Evolutionary conservation across 371 early-diverging fungal species (phyloP).

Genomic region (Parasitella parasitica): DNA sequence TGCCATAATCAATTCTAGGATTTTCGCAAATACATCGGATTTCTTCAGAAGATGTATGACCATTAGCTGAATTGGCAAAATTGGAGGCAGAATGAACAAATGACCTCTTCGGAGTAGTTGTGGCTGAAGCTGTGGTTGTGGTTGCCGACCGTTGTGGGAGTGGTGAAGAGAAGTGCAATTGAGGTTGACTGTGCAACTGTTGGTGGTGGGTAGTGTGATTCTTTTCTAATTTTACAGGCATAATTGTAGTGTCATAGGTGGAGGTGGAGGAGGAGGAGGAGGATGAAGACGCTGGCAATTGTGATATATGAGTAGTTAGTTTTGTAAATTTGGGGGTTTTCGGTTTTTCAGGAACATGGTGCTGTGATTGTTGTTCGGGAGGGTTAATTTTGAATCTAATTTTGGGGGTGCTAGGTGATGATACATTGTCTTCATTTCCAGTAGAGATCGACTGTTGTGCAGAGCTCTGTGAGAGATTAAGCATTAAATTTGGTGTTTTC

Average conservation of each 20-base stretch:
- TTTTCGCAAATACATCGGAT: slow-evolving; percentile 70
- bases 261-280: neutral
- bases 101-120: neutral
- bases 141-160: neutral
- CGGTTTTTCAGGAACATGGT: neutral
- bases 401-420: slow-evolving; percentile 37
- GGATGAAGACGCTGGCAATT: neutral
- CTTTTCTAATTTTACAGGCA: slow-evolving; percentile 8
- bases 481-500: slow-evolving; percentile 27
- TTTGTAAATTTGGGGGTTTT: neutral
- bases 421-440: neutral
- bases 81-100: neutral
- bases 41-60: slow-evolving; percentile 31
- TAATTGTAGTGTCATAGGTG: neutral
- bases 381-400: slow-evolving; percentile 46
- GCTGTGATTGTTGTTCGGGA: slow-evolving; percentile 24
- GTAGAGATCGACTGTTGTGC: neutral
- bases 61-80: neutral
- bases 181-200: neutral
- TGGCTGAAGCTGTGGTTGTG: neutral
- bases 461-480: slow-evolving; percentile 26
- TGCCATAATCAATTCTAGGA: slow-evolving; percentile 69
- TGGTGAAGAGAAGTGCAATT: neutral
- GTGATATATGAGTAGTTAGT: neutral
- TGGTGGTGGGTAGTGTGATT: neutral